These are phyloP conservation scores for Trichoderma atrobrunneum DNA, from an alignment of 2,329 filamentous ascomycete genomes.

Conservation along the genomic window DNA sequence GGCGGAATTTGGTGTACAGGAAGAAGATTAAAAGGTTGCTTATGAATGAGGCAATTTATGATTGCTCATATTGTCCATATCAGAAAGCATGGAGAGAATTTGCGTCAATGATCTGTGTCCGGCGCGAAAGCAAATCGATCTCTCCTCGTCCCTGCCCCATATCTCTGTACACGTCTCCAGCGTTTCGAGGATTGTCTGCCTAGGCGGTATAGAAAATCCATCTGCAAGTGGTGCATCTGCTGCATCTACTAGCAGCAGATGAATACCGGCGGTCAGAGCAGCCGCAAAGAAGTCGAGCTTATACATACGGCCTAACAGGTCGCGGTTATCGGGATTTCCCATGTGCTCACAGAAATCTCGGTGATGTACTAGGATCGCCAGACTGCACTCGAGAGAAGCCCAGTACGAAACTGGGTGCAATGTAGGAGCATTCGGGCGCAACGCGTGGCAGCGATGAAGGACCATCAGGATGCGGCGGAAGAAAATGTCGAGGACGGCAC, in stretches of 20 bases:
- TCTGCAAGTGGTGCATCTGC: not conserved
- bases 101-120: not conserved
- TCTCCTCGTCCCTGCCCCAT: not conserved
- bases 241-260: not conserved
- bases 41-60: not conserved
- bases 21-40: not conserved
- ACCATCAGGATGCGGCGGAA: slow-evolving; percentile 5
- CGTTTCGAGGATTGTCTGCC: not conserved
- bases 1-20: slow-evolving; percentile 20
- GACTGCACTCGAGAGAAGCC: slow-evolving; percentile 9
- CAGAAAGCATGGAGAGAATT: not conserved
- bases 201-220: not conserved
- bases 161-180: not conserved
- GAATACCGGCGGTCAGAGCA: not conserved
- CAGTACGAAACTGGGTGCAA: not conserved
- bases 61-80: not conserved
- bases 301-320: not conserved
- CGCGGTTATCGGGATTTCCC: not conserved
- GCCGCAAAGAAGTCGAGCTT: slow-evolving; percentile 2
- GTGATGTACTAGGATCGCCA: slow-evolving; percentile 3
- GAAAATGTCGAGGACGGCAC: not conserved
- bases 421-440: not conserved
- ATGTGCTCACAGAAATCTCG: slow-evolving; percentile 3
- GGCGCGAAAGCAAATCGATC: not conserved
- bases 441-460: slow-evolving; percentile 1